Conservation (phyloP, 1,284 basidiomycete species). For the Trichosporon sp. region DNA sequence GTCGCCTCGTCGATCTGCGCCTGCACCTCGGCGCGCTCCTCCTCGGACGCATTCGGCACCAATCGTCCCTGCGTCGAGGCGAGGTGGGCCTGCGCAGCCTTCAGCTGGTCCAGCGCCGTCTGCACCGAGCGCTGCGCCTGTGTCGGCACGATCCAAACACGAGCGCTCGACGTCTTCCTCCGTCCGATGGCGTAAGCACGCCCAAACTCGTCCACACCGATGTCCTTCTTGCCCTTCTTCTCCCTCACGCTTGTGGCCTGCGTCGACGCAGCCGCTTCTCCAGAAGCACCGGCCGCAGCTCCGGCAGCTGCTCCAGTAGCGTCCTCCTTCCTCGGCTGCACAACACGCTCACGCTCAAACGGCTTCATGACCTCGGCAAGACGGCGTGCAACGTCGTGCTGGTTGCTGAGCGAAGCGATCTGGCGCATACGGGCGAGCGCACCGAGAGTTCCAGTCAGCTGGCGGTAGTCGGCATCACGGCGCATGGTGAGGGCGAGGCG, state of each 20-base stretch:
- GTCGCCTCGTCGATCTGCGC: not conserved
- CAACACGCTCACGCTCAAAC: conserved; percentile 66
- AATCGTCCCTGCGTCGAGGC: not conserved
- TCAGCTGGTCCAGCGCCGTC: not conserved
- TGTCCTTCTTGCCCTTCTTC: conserved; percentile 51
- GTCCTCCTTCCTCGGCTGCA: conserved; percentile 5
- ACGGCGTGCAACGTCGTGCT: conserved; percentile 55
- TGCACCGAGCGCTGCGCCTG: conserved; percentile 34
- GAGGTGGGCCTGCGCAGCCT: not conserved
- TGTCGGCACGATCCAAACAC: conserved; percentile 89
- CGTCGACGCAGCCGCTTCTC: not conserved
- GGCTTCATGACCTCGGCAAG: conserved; percentile 57
- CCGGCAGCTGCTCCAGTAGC: not conserved
- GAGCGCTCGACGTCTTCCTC: conserved; percentile 77
- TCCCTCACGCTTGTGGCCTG: not conserved
- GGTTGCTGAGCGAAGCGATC: conserved; percentile 62
- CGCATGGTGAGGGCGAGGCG: conserved; percentile 64
- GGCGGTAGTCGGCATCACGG: conserved; percentile 66
- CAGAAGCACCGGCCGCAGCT: not conserved
- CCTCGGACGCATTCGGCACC: not conserved
- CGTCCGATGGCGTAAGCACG: conserved; percentile 75
- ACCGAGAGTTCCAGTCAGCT: conserved; percentile 60
- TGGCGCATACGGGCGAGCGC: conserved; percentile 66
- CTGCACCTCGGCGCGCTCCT: not conserved
- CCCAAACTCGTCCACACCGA: conserved; percentile 63